Evolutionary conservation across 164 flowering plant species (phyloP).

Genomic region (Magnolia changhungtana): DNA sequence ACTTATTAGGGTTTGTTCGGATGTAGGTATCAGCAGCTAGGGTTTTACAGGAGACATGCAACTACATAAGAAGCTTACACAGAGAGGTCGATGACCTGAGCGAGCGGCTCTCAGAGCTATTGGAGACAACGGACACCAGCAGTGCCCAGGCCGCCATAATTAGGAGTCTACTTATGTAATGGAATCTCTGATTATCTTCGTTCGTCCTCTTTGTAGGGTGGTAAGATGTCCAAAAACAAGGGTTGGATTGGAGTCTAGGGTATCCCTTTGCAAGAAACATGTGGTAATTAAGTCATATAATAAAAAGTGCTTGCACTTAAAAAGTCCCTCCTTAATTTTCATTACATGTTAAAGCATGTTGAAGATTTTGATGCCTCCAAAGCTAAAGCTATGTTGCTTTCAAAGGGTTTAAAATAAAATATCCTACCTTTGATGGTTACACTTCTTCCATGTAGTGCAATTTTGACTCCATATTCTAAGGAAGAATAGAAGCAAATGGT

Average conservation of each 20-base stretch:
- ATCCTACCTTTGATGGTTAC: not conserved
- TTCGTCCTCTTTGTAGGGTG: not conserved
- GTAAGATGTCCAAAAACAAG: slow-evolving; percentile 1
- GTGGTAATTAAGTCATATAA: slow-evolving; percentile 5
- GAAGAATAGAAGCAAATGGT: not conserved
- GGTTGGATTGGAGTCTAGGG: not conserved
- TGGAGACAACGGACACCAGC: slow-evolving; percentile 53
- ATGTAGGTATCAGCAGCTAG: slow-evolving; percentile 57
- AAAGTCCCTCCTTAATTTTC: not conserved
- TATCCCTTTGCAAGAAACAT: not conserved
- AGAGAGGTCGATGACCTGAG: slow-evolving; percentile 66
- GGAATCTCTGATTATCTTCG: not conserved
- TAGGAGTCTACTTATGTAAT: slow-evolving; percentile 55
- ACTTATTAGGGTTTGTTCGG: not conserved
- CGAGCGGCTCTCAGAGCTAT: slow-evolving; percentile 55
- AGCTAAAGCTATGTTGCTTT: not conserved
- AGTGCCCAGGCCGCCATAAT: slow-evolving; percentile 67
- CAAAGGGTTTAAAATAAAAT: not conserved
- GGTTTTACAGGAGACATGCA: slow-evolving; percentile 74
- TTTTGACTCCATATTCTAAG: slow-evolving; percentile 2
- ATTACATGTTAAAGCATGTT: not conserved
- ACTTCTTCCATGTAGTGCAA: not conserved
- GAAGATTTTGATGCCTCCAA: not conserved
- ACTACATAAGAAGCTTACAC: slow-evolving; percentile 63
- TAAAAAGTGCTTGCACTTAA: not conserved